Evolutionary conservation across 352 stramenopile species (phyloP).

Genomic region (Lagenidium sp.): DNA sequence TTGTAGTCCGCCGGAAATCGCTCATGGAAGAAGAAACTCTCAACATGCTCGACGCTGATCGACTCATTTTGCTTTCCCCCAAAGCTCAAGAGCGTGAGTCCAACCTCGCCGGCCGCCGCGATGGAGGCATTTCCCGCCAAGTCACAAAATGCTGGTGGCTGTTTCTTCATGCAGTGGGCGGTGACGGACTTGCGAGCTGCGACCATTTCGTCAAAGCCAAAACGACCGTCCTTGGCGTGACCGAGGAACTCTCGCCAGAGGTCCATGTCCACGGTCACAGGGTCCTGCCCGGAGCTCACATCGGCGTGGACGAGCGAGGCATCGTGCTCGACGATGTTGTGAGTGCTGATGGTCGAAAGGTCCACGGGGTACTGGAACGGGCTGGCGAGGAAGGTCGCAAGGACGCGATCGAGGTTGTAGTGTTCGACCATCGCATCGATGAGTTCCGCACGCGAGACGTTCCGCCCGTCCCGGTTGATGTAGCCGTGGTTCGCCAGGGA

Average conservation of each 20-base stretch:
- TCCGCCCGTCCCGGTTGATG: constrained; percentile 16
- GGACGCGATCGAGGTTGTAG: constrained; percentile 23
- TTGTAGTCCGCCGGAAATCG: background rate
- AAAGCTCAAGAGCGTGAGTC: too few species aligned
- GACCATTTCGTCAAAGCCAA: constrained; percentile 6
- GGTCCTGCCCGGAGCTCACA: constrained; percentile 21
- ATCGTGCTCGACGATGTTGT: constrained; percentile 46
- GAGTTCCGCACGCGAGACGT: constrained; percentile 14
- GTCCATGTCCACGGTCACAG: constrained; percentile 14
- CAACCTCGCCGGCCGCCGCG: constrained; percentile 1
- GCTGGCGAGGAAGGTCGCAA: constrained; percentile 18
- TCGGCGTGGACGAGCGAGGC: constrained; percentile 32
- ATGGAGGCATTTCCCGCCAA: constrained; percentile 8
- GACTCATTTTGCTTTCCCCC: constrained; percentile 3
- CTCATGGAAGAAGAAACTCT: constrained; percentile 3
- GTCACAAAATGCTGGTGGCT: constrained; percentile 2
- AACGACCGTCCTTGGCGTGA: constrained; percentile 7
- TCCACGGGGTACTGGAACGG: constrained; percentile 22
- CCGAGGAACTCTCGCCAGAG: constrained; percentile 24
- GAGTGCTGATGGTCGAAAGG: constrained; percentile 26
- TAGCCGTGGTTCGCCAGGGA: constrained; percentile 38
- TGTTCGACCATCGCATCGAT: constrained; percentile 18
- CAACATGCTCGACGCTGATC: constrained; percentile 3
- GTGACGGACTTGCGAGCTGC: background rate
- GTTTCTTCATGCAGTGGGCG: constrained; percentile 3